Evolutionary conservation across 2,329 filamentous ascomycete species (phyloP).

Genomic region (Amesomyces nigricolor): DNA sequence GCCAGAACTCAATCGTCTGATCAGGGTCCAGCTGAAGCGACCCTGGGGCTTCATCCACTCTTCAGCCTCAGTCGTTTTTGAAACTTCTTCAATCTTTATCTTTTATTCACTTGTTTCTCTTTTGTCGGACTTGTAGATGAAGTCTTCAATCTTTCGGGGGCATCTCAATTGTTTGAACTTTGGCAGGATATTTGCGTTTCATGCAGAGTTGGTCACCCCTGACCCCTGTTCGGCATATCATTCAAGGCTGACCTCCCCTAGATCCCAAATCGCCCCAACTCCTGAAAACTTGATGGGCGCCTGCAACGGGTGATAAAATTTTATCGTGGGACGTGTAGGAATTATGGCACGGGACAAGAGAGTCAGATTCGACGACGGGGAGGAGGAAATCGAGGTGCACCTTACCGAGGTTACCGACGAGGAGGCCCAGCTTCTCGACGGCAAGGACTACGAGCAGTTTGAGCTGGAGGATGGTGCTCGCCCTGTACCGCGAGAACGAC

Average conservation of each 20-base stretch:
- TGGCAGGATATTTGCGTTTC: neutral
- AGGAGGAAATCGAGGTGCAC: neutral
- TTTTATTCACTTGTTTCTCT: too few relatives aligned
- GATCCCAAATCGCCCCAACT: neutral
- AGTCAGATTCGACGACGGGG: constrained; percentile 3
- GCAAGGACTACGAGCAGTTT: constrained; percentile 19
- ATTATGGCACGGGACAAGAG: constrained; percentile 1
- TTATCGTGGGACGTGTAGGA: neutral
- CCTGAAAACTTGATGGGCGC: too few relatives aligned
- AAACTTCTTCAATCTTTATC: neutral
- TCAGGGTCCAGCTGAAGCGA: constrained; percentile 7
- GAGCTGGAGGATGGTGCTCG: constrained; percentile 16
- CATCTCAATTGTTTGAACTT: too few relatives aligned
- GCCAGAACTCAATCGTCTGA: constrained; percentile 9
- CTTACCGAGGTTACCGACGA: constrained; percentile 6
- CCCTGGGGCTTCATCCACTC: neutral
- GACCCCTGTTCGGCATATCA: neutral
- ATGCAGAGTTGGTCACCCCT: neutral
- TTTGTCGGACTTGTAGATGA: too few relatives aligned
- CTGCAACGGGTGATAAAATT: too few relatives aligned
- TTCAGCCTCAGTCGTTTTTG: neutral
- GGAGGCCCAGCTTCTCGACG: constrained; percentile 23
- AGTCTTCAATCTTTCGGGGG: too few relatives aligned
- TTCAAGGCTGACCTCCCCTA: neutral
- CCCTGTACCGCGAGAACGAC: neutral